Conservation (phyloP, 2,329 filamentous ascomycete genomes). For the Cercospora sp. region DNA sequence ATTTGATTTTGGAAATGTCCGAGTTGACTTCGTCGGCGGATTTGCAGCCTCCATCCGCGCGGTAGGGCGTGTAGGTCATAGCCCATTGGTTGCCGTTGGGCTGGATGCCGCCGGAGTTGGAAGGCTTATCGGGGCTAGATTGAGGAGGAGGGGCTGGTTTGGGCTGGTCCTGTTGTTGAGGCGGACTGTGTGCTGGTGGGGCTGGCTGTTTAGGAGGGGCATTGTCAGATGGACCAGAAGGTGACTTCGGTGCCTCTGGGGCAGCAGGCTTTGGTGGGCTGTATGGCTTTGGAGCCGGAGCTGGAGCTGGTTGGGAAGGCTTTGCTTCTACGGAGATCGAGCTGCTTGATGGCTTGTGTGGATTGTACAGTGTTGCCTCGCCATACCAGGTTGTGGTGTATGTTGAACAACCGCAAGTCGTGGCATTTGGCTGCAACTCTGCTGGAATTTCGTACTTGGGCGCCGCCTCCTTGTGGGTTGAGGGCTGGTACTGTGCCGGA, state of each 20-base stretch:
- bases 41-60: slow-evolving; percentile 47
- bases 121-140: neutral
- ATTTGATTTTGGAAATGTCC: slow-evolving; percentile 47
- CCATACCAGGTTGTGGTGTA: slow-evolving; percentile 71
- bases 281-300: slow-evolving; percentile 10
- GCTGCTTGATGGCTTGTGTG: slow-evolving; percentile 17
- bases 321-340: slow-evolving; percentile 2
- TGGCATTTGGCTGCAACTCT: slow-evolving; percentile 17
- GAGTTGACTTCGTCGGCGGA: slow-evolving; percentile 40
- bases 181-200: neutral
- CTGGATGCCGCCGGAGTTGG: slow-evolving; percentile 18
- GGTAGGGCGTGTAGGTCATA: slow-evolving; percentile 54
- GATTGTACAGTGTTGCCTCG: slow-evolving; percentile 51
- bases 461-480: slow-evolving; percentile 1
- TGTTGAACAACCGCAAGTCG: slow-evolving; percentile 68
- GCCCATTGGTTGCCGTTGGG: slow-evolving; percentile 49
- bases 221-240: neutral
- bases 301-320: slow-evolving; percentile 1
- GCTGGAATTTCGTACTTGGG: slow-evolving; percentile 7
- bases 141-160: neutral
- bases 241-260: neutral
- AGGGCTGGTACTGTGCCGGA: slow-evolving; percentile 7
- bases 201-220: neutral
- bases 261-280: slow-evolving; percentile 8
- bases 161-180: slow-evolving; percentile 3